Base-by-base conservation (phyloP, 2,329 filamentous ascomycete species). In the Aspergillus felis region DNA sequence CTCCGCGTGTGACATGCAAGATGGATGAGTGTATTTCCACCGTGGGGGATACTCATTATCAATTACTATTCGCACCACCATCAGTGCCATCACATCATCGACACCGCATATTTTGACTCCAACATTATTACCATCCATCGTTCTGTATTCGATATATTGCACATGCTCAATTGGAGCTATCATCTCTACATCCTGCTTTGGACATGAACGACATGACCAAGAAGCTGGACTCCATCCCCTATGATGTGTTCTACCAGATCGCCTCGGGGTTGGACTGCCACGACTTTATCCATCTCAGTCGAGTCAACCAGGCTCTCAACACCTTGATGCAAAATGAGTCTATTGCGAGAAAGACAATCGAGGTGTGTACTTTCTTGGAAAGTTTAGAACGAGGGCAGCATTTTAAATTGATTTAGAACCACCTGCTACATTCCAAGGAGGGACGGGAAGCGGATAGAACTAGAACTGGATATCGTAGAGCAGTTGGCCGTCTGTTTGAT, bases 201-300 rank as follows among this genome's bases (percentile, higher is more conserved):
- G 65, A 62, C 60, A 67, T 66, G 62, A 54, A 49, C 53, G 53
- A 58, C 47, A 60, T 58, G 55, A 60, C 59, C 58, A 63, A 55
- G 57, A 68, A 64, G 53, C 67, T 83, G 47, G 75, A 80, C 57
- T 62, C 66, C 29, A 71, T 90, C 12, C 87, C 87, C 0, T 86
- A 83, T 66, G 88, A 90, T 71, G 76, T 90, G n/a, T 73, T 88
- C 28, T 82, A 82, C 51, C 79, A 82, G 53, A 81, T 90, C 53
- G 78, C 81, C 7, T 75, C 76, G 6, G 73, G 78, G 55, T 76
- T 90, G 38, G 76, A 81, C 20, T 73, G 87, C 27, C 79, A 84
- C 50, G 85, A 88, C 61, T 77, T 84, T 42, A 79, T 85, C 57
- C 77, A 82, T 59, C 73, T 89, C 47, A 80, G 82, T 44, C 75